Evolutionary conservation across 352 stramenopile genomes (phyloP).

Genomic region (Phytophthora boehmeriae): DNA sequence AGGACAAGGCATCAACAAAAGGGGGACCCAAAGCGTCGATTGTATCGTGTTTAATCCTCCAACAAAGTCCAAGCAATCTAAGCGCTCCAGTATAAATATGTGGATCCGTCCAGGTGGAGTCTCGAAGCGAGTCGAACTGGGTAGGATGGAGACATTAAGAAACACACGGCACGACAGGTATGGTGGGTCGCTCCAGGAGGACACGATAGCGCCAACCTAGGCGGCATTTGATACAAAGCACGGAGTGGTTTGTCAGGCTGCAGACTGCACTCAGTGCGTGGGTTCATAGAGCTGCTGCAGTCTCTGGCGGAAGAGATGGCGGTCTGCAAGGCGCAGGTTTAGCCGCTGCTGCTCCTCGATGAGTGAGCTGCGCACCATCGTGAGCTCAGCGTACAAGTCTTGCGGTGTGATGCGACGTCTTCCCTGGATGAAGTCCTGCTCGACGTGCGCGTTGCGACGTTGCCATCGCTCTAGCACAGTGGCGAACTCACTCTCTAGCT

Average conservation of each 20-base stretch:
- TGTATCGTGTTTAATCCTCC: background rate
- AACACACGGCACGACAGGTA: slow-evolving; percentile 1
- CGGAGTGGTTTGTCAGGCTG: slow-evolving; percentile 12
- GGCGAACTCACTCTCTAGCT: slow-evolving; percentile 44
- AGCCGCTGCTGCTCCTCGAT: slow-evolving; percentile 51
- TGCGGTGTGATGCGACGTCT: slow-evolving; percentile 37
- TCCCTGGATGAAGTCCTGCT: slow-evolving; percentile 34
- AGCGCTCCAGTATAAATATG: slow-evolving; percentile 33
- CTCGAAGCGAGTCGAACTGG: background rate
- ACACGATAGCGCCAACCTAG: slow-evolving; percentile 12
- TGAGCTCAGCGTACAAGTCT: slow-evolving; percentile 51
- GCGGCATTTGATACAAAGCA: slow-evolving; percentile 30
- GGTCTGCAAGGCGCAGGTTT: slow-evolving; percentile 45
- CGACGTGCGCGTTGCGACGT: slow-evolving; percentile 31
- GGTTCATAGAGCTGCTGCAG: slow-evolving; percentile 54
- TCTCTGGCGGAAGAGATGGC: slow-evolving; percentile 47
- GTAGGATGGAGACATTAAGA: slow-evolving; percentile 5
- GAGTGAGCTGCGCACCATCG: slow-evolving; percentile 39
- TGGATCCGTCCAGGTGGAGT: slow-evolving; percentile 1
- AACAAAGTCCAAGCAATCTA: background rate
- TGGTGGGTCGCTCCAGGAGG: slow-evolving; percentile 11
- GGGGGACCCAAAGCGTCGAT: background rate
- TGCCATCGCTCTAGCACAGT: slow-evolving; percentile 41
- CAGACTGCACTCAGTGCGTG: slow-evolving; percentile 25
- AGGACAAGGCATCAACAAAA: background rate